Percentiles rank a stretch among this genome's conserved stretches.
Evolutionary conservation across 1,284 basidiomycete genomes (phyloP).

Genomic region (Tremellales sp.): DNA sequence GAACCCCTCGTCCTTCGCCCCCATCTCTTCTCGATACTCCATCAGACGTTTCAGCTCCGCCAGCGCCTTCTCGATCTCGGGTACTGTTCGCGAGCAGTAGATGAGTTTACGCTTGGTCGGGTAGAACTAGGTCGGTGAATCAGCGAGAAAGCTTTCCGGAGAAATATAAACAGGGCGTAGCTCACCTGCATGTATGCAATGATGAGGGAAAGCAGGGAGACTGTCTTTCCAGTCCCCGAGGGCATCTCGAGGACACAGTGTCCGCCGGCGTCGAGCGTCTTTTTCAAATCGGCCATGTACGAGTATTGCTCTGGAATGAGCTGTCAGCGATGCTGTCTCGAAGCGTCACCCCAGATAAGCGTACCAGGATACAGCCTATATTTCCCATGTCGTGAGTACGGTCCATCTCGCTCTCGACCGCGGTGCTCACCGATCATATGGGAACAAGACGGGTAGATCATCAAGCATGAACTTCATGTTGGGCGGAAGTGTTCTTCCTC

Average conservation of each 20-base stretch:
- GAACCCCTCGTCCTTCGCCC: constrained; percentile 74
- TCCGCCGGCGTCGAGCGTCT: constrained; percentile 91
- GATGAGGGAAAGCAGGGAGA: constrained; percentile 92
- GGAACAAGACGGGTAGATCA: constrained; percentile 83
- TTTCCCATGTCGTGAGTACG: too few species aligned
- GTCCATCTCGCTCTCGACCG: constrained; percentile 9
- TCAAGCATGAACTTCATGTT: constrained; percentile 96
- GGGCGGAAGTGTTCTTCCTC: too few species aligned
- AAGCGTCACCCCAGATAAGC: constrained; percentile 6
- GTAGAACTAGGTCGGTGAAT: constrained; percentile 73
- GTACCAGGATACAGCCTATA: constrained; percentile 37
- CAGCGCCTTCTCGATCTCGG: constrained; percentile 98
- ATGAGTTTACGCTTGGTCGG: constrained; percentile 89
- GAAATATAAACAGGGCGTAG: not conserved
- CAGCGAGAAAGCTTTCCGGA: not conserved
- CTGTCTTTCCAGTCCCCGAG: constrained; percentile 98
- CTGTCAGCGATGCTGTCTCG: too few species aligned
- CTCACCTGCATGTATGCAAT: constrained; percentile 93
- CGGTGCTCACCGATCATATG: constrained; percentile 65
- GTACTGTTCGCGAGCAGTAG: constrained; percentile 99
- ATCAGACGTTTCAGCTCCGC: constrained; percentile 93
- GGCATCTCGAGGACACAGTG: constrained; percentile 99
- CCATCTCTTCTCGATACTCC: constrained; percentile 78
- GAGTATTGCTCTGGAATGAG: constrained; percentile 79
- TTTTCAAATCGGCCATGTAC: constrained; percentile 98